Conservation (phyloP, 2,329 filamentous ascomycete species). For the Ophiostoma himal-ulmi region DNA sequence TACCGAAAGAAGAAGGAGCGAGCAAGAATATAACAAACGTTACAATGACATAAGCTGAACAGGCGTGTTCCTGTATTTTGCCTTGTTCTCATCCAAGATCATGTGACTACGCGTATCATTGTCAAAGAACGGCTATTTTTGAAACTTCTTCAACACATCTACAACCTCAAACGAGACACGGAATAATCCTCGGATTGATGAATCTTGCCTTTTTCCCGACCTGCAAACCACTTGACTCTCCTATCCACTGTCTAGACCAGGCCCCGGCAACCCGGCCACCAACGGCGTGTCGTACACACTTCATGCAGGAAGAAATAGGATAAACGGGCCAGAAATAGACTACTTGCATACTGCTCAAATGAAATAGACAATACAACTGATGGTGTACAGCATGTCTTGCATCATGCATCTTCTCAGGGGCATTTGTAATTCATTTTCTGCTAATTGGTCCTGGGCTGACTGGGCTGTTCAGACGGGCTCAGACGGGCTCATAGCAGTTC, state of each 20-base stretch:
- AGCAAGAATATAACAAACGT: not conserved
- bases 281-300: constrained; percentile 10
- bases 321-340: not conserved
- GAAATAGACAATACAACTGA: not conserved
- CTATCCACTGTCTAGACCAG: not conserved
- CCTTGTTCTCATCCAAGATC: not conserved
- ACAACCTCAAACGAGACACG: constrained; percentile 7
- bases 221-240: not conserved
- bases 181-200: not conserved
- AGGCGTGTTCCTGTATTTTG: not conserved
- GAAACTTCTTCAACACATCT: not conserved
- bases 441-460: not conserved
- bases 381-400: constrained; percentile 1
- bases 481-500: not conserved
- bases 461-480: not conserved
- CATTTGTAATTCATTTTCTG: not conserved
- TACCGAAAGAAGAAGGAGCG: not conserved
- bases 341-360: not conserved
- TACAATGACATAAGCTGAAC: not conserved
- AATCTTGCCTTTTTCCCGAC: not conserved
- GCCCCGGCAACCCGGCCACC: not conserved
- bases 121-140: not conserved
- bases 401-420: not conserved
- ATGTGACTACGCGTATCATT: not conserved
- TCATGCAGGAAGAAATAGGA: not conserved